These are phyloP conservation scores for Arabidopsis hybrid DNA, from an alignment of 441 rosid genomes.

Conservation along the genomic window DNA sequence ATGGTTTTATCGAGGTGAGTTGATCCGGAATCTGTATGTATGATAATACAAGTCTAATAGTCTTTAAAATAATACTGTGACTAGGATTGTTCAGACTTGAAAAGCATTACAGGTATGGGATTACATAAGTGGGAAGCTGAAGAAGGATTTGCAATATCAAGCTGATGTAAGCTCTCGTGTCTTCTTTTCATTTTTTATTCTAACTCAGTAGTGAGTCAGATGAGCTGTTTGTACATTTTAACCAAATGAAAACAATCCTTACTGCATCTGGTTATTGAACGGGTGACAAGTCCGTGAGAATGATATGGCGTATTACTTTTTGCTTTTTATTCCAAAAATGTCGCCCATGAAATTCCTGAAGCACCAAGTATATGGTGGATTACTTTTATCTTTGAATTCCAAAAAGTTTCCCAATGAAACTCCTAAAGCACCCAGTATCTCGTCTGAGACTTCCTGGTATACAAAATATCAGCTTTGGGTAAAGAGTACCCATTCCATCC, in stretches of 20 bases:
- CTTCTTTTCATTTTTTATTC: slow-evolving; percentile 11
- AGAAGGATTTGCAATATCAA: slow-evolving; percentile 98
- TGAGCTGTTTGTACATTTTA: slow-evolving; percentile 24
- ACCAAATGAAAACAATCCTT: neutral
- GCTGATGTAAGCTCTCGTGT: slow-evolving; percentile 75
- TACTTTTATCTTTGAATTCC: neutral
- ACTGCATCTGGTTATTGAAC: slow-evolving; percentile 8
- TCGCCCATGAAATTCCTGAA: slow-evolving; percentile 8
- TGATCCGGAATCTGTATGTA: slow-evolving; percentile 14
- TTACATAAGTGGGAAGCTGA: slow-evolving; percentile 95
- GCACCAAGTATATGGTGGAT: slow-evolving; percentile 1
- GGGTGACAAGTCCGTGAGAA: slow-evolving; percentile 6
- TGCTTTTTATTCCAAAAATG: neutral
- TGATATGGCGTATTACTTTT: slow-evolving; percentile 8
- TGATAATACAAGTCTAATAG: slow-evolving; percentile 2
- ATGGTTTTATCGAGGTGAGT: slow-evolving; percentile 96
- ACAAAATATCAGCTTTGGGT: slow-evolving; percentile 7
- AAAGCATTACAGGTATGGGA: slow-evolving; percentile 85
- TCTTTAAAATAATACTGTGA: slow-evolving; percentile 9
- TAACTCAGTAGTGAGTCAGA: neutral
- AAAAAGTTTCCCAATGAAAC: neutral
- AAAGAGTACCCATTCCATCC: slow-evolving; percentile 23
- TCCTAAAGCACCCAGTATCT: slow-evolving; percentile 3
- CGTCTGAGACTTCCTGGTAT: slow-evolving; percentile 9
- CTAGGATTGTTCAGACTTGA: slow-evolving; percentile 40